Percentiles rank a stretch among this genome's conserved stretches.
Evolutionary conservation across 2,329 filamentous ascomycete genomes (phyloP).

Genomic region (Dryadomyces quercus-mongolicae): DNA sequence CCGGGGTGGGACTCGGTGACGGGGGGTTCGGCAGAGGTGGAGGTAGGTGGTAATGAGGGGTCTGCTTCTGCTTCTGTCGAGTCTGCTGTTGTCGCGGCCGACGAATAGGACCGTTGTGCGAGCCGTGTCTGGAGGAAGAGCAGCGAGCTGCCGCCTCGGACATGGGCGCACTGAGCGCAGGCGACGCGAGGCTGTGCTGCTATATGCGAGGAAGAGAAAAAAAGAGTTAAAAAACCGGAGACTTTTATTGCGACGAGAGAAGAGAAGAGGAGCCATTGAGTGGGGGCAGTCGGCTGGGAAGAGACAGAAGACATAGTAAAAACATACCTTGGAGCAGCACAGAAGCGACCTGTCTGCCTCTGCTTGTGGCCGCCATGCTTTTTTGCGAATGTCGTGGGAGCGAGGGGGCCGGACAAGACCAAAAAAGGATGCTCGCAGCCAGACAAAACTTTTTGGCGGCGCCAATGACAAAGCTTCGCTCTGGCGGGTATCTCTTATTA

Average conservation of each 20-base stretch:
- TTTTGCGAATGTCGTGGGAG: background rate
- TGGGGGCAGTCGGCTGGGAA: background rate
- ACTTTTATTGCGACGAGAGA: background rate
- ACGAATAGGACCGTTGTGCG: constrained; percentile 21
- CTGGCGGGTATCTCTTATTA: too few relatives aligned
- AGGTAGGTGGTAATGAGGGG: constrained; percentile 17
- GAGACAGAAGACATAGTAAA: background rate
- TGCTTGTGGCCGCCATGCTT: constrained; percentile 44
- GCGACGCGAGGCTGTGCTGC: constrained; percentile 5
- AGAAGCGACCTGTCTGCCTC: constrained; percentile 38
- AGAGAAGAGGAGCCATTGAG: background rate
- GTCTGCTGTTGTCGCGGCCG: constrained; percentile 16
- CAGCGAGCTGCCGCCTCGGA: constrained; percentile 1
- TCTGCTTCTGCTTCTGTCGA: constrained; percentile 12
- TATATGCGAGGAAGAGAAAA: background rate
- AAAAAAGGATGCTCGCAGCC: background rate
- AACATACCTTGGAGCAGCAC: constrained; percentile 35
- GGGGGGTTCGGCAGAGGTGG: constrained; percentile 15
- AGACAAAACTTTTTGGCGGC: background rate
- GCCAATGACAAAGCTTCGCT: background rate
- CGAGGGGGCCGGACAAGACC: background rate
- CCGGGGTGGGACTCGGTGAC: constrained; percentile 1
- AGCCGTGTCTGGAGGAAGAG: background rate
- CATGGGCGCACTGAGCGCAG: constrained; percentile 22
- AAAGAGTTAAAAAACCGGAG: constrained; percentile 1